Evolutionary conservation across 1,284 basidiomycete species (phyloP), one percentile per base, ranked within the genome.

Genomic region (Microbotryum lychnidis-dioicae): DNA sequence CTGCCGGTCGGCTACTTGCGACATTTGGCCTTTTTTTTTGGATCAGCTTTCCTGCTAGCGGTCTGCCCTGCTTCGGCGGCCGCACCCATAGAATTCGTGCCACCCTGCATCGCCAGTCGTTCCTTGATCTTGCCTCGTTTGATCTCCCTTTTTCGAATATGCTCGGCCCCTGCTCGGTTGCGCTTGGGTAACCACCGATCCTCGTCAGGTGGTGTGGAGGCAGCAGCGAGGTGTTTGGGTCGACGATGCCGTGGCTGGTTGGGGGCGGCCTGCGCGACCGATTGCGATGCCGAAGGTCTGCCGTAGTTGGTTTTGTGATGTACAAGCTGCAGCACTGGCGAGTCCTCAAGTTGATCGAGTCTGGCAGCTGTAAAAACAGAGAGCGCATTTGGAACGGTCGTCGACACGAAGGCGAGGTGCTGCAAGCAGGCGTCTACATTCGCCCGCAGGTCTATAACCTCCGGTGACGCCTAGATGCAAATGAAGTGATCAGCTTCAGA

Each of bases 181-280:
- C 67, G 60, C 47, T 65, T 68, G 6, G 68, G 69, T n/a, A 72
- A 58, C 70, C 71, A 72, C 5, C 69, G 54, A 33, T 71, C 70
- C 27, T 55, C 54, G 12, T 33, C 51, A 2, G 53, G 56, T 9
- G 45, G 16, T 37, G 20, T 18, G 21, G n/a, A 18, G 29, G 29
- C 21, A 12, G 23, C n/a, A 21, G 18, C 37, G 10, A 25, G 12
- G 20, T 55, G 58, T 5, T 57, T 27, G 21, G 55, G 60, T 29
- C 48, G 50, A 16, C 53, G 58, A 14, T 37, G n/a, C 42, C 21
- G 54, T 18, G n/a, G 27, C 33, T 33, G 33, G 3, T 53, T 53
- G 25, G 51, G 54, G 25, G 56, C 59, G 29, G 47, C 37, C 27
- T 55, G 48, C 48, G 12, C 48, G 6, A 10, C 44, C 31, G 20